These are phyloP conservation scores for Cordyceps javanica DNA, from an alignment of 2,329 filamentous ascomycete genomes.

Conservation along the genomic window DNA sequence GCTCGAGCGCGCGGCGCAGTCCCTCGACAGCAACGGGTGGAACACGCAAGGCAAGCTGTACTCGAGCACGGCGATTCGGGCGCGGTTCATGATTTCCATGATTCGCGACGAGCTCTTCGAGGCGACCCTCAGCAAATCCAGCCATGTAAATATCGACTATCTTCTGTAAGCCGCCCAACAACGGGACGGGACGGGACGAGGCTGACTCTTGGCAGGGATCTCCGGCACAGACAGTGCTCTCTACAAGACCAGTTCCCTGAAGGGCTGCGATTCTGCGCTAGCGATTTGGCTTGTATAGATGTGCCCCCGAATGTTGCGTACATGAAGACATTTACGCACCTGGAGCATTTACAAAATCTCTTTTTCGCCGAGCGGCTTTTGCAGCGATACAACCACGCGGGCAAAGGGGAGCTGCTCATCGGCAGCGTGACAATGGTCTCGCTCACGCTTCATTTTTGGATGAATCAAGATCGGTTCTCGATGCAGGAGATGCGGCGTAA, in stretches of 20 bases:
- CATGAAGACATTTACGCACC: conserved; percentile 37
- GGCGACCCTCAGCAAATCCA: conserved; percentile 38
- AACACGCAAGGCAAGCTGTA: conserved; percentile 38
- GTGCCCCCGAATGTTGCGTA: conserved; percentile 31
- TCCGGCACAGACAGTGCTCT: not conserved
- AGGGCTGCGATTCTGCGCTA: conserved; percentile 32
- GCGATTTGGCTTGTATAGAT: conserved; percentile 29
- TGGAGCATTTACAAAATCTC: conserved; percentile 49
- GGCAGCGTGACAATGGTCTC: conserved; percentile 43
- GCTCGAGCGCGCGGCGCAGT: conserved; percentile 15
- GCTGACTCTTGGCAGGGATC: not conserved
- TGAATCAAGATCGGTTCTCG: conserved; percentile 39
- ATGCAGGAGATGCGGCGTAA: conserved; percentile 30
- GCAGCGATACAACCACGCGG: conserved; percentile 34
- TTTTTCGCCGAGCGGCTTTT: conserved; percentile 54
- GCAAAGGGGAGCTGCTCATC: conserved; percentile 34
- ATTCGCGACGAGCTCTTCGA: conserved; percentile 55
- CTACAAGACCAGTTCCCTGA: conserved; percentile 23
- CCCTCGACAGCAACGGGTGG: conserved; percentile 46
- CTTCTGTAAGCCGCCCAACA: conserved; percentile 17
- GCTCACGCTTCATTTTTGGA: conserved; percentile 41
- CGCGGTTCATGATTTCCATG: conserved; percentile 39
- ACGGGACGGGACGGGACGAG: not conserved
- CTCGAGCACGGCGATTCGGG: conserved; percentile 39
- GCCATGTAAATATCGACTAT: conserved; percentile 14